These are phyloP conservation scores for Didymosphaeria variabile DNA, from an alignment of 2,329 filamentous ascomycete genomes.

Conservation along the genomic window DNA sequence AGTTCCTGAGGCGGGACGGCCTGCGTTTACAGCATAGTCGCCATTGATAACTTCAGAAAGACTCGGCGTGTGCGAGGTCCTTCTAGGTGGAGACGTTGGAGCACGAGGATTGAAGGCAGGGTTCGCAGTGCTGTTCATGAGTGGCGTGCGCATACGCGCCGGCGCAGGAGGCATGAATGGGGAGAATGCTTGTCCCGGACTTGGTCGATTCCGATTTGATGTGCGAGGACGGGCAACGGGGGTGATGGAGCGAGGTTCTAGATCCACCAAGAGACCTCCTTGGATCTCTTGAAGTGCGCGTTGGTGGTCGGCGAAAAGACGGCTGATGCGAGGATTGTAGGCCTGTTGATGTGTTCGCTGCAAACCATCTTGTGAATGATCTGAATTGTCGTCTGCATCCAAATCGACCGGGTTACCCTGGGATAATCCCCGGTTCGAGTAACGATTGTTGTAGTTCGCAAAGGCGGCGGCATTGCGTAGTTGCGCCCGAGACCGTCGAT, in stretches of 20 bases:
- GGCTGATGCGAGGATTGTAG: conserved; percentile 53
- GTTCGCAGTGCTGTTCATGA: conserved; percentile 43
- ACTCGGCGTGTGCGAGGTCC: conserved; percentile 34
- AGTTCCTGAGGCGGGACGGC: conserved; percentile 39
- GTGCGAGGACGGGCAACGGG: conserved; percentile 51
- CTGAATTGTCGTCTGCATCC: conserved; percentile 52
- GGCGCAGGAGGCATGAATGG: conserved; percentile 44
- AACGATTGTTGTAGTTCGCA: conserved; percentile 33
- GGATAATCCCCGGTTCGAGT: conserved; percentile 35
- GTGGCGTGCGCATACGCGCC: conserved; percentile 44
- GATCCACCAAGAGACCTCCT: conserved; percentile 43
- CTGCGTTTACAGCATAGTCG: conserved; percentile 27
- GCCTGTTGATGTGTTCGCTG: conserved; percentile 42
- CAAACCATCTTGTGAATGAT: conserved; percentile 46
- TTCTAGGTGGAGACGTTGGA: conserved; percentile 43
- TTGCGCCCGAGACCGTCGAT: conserved; percentile 46
- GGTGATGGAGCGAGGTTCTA: conserved; percentile 49
- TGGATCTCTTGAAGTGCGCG: conserved; percentile 48
- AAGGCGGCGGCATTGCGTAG: conserved; percentile 42
- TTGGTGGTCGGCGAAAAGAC: conserved; percentile 53
- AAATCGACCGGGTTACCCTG: conserved; percentile 38
- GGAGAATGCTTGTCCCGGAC: conserved; percentile 46
- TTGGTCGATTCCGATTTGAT: conserved; percentile 49
- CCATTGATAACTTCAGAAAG: conserved; percentile 25
- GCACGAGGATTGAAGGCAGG: conserved; percentile 31